Evolutionary conservation across 768 basidiomycete genomes (phyloP), one percentile per base, ranked within the genome.

Genomic region (Psilocybe azurescens): DNA sequence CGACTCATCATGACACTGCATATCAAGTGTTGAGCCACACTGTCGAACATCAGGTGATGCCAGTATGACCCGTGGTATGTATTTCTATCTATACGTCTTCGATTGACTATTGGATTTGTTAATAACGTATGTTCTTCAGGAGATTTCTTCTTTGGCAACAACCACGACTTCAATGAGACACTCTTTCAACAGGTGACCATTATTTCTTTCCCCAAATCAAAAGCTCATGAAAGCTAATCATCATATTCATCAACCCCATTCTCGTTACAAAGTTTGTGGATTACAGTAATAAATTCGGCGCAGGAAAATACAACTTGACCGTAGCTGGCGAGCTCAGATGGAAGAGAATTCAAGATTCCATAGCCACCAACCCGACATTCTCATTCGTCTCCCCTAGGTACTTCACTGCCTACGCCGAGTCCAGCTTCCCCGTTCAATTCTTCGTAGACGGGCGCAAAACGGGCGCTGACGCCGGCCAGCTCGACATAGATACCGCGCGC

Each of bases 91-190:
- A 33, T 33, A 33, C 33, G 9, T 33, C 9, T 5, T 33, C 9
- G 33, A 5, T 33, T 9, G 33, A 33, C 9, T 33, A 5, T 33
- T 33, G 33, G n/a, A n/a, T n/a, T n/a, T n/a, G 9, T 9, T 33
- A 4, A 33, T 33, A 33, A 33, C n/a, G 9, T 9, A 9, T 41
- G 32, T 32, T 16, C 30, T 52, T 33, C 32, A 69, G 67, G 49
- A 5, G 70, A 72, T 53, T 56, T 60, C 24, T 70, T 69, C 58
- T 72, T 72, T 46, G 70, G 69, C n/a, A 61, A 70, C 30, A 70
- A 72, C 46, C 67, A 70, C 56, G 68, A 66, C 41, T 70, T 72
- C 59, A 72, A 72, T 33, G 69, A 70, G 51, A 72, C 70, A 0
- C 64, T 70, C 1, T 72, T 70, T 28, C 62, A 72, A 28, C 58